phyloP scores from a whole-genome alignment of 192 early-diverging fungal genomes.

The Rhizophagus clarus region DNA sequence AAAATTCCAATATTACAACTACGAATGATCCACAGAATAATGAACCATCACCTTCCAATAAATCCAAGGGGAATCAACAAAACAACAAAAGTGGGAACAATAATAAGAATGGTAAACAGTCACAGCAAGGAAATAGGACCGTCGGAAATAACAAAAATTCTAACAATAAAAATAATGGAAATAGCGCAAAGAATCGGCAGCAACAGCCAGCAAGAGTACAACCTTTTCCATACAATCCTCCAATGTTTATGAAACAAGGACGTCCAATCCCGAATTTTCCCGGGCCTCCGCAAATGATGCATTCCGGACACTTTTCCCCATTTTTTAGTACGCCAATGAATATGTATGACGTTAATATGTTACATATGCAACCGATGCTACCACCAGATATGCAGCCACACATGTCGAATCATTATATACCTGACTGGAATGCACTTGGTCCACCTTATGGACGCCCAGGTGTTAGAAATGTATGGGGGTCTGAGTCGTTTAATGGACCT shows the following conservation, averaged over 20 bases:
- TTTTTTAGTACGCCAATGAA: not conserved
- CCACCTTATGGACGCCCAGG: constrained; percentile 2
- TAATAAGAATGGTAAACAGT: constrained; percentile 17
- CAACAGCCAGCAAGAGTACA: constrained; percentile 13
- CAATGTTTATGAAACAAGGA: constrained; percentile 16
- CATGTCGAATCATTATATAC: constrained; percentile 1
- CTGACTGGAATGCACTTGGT: constrained; percentile 13
- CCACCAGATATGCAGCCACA: constrained; percentile 9
- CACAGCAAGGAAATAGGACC: constrained; percentile 11
- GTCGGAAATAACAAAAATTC: constrained; percentile 22
- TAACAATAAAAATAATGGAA: constrained; percentile 19
- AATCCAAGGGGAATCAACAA: not conserved
- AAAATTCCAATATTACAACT: constrained; percentile 2
- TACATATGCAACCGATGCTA: not conserved
- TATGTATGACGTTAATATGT: constrained; percentile 5
- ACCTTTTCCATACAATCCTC: not conserved
- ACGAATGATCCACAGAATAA: constrained; percentile 14
- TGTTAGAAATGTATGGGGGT: constrained; percentile 17
- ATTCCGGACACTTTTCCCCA: not conserved
- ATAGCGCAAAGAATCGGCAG: constrained; percentile 11
- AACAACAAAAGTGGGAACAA: not conserved
- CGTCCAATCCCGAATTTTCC: constrained; percentile 19
- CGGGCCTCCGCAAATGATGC: not conserved
- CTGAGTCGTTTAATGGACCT: constrained; percentile 7
- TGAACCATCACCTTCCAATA: not conserved